A percentile compares a stretch with the other conserved stretches of the same genome.
Conservation (phyloP, 1,139 yeast genomes). For the Pichia sp. region DNA sequence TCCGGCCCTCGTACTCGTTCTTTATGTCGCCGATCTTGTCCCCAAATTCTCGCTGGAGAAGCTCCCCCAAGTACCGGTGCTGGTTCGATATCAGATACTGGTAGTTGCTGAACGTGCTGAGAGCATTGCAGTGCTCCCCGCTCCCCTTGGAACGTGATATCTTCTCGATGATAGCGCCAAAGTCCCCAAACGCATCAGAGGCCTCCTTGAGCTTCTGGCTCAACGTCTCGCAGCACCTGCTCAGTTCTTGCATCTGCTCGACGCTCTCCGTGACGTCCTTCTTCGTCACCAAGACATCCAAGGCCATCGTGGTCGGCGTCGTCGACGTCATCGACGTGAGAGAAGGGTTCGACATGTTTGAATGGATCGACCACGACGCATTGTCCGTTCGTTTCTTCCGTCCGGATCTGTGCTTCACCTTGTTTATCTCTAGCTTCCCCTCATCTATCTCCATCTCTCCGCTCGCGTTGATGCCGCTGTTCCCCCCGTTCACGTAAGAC, state of each 20-base stretch:
- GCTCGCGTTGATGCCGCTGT: background rate
- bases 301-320: slow-evolving; percentile 49
- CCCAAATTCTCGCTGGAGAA: slow-evolving; percentile 50
- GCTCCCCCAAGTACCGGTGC: slow-evolving; percentile 62
- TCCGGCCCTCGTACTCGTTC: slow-evolving; percentile 39
- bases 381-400: slow-evolving; percentile 2
- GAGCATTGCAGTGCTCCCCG: slow-evolving; percentile 59
- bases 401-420: background rate
- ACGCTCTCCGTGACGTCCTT: slow-evolving; percentile 52
- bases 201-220: slow-evolving; percentile 24
- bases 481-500: slow-evolving; percentile 38
- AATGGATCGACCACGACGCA: slow-evolving; percentile 3
- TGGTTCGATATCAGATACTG: slow-evolving; percentile 77
- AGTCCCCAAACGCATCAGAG: slow-evolving; percentile 63
- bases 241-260: slow-evolving; percentile 43
- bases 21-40: slow-evolving; percentile 49
- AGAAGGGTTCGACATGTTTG: slow-evolving; percentile 14
- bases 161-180: slow-evolving; percentile 69
- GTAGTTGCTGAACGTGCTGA: slow-evolving; percentile 71
- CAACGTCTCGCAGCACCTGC: slow-evolving; percentile 4
- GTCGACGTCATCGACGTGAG: slow-evolving; percentile 30
- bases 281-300: slow-evolving; percentile 55
- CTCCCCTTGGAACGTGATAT: slow-evolving; percentile 68
- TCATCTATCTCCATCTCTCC: background rate
- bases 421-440: background rate